Evolutionary conservation across 768 basidiomycete genomes (phyloP), one percentile per base, ranked within the genome.

Genomic region (Baorangia bicolor): DNA sequence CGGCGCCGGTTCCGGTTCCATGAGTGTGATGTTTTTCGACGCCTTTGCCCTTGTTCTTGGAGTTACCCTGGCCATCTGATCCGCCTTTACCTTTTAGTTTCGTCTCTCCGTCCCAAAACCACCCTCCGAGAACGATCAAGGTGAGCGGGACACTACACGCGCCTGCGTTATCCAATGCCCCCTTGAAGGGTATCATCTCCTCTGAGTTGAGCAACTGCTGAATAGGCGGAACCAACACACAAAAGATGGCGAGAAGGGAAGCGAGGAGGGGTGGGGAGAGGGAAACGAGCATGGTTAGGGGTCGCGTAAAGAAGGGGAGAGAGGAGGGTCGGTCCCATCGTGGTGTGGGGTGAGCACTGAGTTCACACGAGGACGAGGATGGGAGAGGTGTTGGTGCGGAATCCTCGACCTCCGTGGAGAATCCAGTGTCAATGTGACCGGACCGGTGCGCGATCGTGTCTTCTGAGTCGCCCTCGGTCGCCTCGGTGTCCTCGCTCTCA

Each of bases 211-310:
- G 77, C 10, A 79, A 67, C 47, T 84, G 81, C 68, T 98, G 94
- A 6, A 95, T 57, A 3, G 90, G 88, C 8, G 75, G 85, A 12
- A 88, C 76, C 64, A 88, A 83, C 1, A 93, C 94, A 34, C 94
- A 89, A 42, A 90, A 44, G 38, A 95, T 73, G 3, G 90, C 92
- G 2, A 81, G 69, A 20, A 92, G 65, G 2, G 92, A 87, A 0
- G 91, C 89, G 79, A 90, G 88, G 38, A 95, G 81, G 0, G 94
- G 94, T 0, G 87, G 88, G 0, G 94, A 95, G 88, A 97, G 92
- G 73, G 94, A 92, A 21, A 79, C 49, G 14, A 64, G 5, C 2
- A 23, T 33, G 1, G n/a, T 33, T 34, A 53, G 21, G 11, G 53
- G 20, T 4, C 53, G 51, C 13, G 11, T 21, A 1, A 20, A 33